Evolutionary conservation across 2,329 filamentous ascomycete species (phyloP), one percentile per base, ranked within the genome.

Genomic region (Albifimbria verrucaria): DNA sequence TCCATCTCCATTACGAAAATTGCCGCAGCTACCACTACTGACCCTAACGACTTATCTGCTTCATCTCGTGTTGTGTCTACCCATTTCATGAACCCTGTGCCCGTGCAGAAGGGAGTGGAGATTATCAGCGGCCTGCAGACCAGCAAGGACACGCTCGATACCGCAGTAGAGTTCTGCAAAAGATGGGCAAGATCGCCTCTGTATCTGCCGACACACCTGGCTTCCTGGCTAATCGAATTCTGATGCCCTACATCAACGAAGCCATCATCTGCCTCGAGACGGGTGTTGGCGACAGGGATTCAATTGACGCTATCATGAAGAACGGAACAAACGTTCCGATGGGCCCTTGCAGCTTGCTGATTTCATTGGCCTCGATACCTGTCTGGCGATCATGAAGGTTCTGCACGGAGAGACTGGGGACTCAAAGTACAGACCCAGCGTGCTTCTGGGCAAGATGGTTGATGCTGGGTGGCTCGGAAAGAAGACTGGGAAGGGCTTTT

Each of bases 231-330:
- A 99, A 99, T 71, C 82, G 94, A 10, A 99, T 99, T 56, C 77
- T 99, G 55, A 99, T 99, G 94, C 94, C 94, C 0, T 99, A 99
- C 70, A 97, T 99, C 77, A 99, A 99, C 70, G 94, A 99, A 75
- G 94, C 95, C 9, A 80, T 99, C 62, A 93, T 96, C 59, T 99
- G 94, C 72, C 79, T 99, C 15, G 94, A 99, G 75, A 97, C 94
- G 0, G 90, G 90, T 3, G 86, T 99, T 1, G 94, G 94, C 18
- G 82, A 84, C 58, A 88, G 89, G 62, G 92, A 97, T 66, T 89
- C 93, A 58, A 99, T 99, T 60, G 94, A 99, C 68, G 87, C 82
- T 59, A 99, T 99, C 64, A 99, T 99, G 94, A 97, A 96, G 82
- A 97, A 97, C 63, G 94, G 94, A 46, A 99, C 94, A 21, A 96